Conservation (phyloP, 805 yeast species). For the Saccharomycopsis babjevae region DNA sequence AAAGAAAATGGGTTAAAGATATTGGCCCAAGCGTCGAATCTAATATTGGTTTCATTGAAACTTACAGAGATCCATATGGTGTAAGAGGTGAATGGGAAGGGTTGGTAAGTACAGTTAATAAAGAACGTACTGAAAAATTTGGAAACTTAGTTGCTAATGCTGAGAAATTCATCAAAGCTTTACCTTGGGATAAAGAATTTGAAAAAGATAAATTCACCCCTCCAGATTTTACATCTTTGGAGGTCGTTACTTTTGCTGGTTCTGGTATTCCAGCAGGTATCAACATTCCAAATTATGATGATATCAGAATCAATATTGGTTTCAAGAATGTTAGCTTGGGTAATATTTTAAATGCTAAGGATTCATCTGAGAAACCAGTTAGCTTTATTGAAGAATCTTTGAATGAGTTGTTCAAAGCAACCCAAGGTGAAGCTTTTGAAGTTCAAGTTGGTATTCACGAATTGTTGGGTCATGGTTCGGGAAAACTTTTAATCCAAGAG, state of each 20-base stretch:
- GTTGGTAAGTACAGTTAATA: conserved; percentile 80
- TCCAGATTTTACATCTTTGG: conserved; percentile 87
- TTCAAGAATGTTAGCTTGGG: conserved; percentile 88
- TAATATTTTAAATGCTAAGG: conserved; percentile 68
- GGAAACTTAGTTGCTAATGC: conserved; percentile 61
- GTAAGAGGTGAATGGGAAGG: conserved; percentile 94
- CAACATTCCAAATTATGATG: conserved; percentile 88
- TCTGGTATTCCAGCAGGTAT: conserved; percentile 91
- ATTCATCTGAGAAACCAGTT: conserved; percentile 55
- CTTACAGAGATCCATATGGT: conserved; percentile 87
- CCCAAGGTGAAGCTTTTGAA: conserved; percentile 76
- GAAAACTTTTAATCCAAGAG: conserved; percentile 59
- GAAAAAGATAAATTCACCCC: conserved; percentile 85
- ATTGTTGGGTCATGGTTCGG: conserved; percentile 84
- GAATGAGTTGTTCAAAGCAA: conserved; percentile 51
- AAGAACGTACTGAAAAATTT: conserved; percentile 76
- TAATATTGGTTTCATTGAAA: conserved; percentile 85
- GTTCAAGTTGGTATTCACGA: conserved; percentile 93
- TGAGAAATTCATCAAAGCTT: conserved; percentile 44
- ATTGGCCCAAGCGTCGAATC: conserved; percentile 69
- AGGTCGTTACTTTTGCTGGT: conserved; percentile 82
- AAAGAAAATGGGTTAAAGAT: conserved; percentile 81
- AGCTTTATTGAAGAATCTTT: conserved; percentile 51
- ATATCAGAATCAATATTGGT: conserved; percentile 72
- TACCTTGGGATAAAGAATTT: conserved; percentile 70